Base-by-base conservation (phyloP, 2,329 filamentous ascomycete genomes). In the Nakataea oryzae region DNA sequence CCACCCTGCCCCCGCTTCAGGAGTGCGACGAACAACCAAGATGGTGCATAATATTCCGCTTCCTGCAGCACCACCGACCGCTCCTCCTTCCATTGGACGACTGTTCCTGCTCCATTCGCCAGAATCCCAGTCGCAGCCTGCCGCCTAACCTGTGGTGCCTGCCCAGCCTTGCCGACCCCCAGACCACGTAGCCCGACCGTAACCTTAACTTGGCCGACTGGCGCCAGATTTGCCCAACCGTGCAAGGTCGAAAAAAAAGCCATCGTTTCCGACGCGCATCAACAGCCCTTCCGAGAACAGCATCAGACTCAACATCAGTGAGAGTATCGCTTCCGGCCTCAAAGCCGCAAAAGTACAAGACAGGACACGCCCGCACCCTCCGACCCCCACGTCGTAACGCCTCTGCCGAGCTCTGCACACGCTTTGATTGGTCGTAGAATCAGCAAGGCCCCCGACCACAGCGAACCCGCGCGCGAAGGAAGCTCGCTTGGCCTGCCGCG, bases 401-500 rank as follows among this genome's bases (percentile, higher is more conserved):
- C 21, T 17, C 41, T 50, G 41, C 41, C 41, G 41, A 50, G 41
- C 41, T 50, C 21, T 50, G 17, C 17, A n/a, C 41, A 50, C 41
- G 41, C 41, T 50, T 17, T 50, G 41, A 50, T 50, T 50, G 41
- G 41, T 60, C 27, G 41, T 34, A 60, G 47, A 60, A 29, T n/a
- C 41, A 9, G 41, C 11, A 17, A 50, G 41, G n/a, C 41, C 41
- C 41, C 41, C 24, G 41, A n/a, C 41, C 11, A 50, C 41, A n/a
- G 41, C 41, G 24, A 50, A n/a, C 41, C 41, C 21, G 41, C 41
- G 41, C 41, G 41, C 41, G 41, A 24, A 50, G 41, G 41, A 50
- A 50, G 41, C 57, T 58, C 57, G 57, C 57, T 58, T 58, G 30
- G 57, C 57, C 57, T 30, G 29, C 34, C 30, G 12, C 57, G n/a